Percentiles rank a stretch among this genome's conserved stretches.
These are phyloP conservation scores for Paramyrothecium sp. DNA, from an alignment of 2,329 filamentous ascomycete genomes.

Conservation along the genomic window DNA sequence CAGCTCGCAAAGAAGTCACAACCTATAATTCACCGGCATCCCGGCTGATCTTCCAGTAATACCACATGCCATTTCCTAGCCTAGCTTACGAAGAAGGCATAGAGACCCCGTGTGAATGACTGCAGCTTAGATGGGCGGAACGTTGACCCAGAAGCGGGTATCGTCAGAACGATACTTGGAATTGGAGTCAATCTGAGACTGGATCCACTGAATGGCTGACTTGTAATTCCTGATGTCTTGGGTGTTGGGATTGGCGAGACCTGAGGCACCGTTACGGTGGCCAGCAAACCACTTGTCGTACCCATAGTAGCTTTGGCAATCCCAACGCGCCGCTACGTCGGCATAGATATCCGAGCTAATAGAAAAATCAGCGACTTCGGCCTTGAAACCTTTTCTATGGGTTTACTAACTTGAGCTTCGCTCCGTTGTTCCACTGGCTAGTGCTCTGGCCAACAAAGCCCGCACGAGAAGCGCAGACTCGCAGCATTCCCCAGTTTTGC, in stretches of 20 bases:
- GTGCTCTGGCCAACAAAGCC: slow-evolving; percentile 17
- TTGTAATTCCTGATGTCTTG: slow-evolving; percentile 8
- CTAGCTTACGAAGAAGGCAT: no score
- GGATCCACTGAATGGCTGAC: slow-evolving; percentile 11
- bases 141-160: slow-evolving; percentile 13
- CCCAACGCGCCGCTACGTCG: slow-evolving; percentile 10
- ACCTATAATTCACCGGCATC: no score
- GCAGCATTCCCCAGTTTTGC: slow-evolving; percentile 27
- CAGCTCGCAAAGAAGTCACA: no score
- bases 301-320: slow-evolving; percentile 13
- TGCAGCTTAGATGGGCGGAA: slow-evolving; percentile 13
- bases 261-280: slow-evolving; percentile 11
- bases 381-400: background rate
- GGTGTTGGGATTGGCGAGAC: slow-evolving; percentile 13
- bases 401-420: slow-evolving; percentile 20
- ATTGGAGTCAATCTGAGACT: slow-evolving; percentile 11
- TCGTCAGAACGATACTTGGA: slow-evolving; percentile 9
- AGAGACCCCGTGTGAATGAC: no score
- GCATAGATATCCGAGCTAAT: slow-evolving; percentile 10
- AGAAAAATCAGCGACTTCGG: background rate
- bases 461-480: slow-evolving; percentile 18
- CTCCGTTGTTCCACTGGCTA: slow-evolving; percentile 21
- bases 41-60: no score
- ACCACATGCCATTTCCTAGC: no score
- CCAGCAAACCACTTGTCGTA: slow-evolving; percentile 12